Conservation (phyloP, 2,329 filamentous ascomycete species). For the Calonectria montana region DNA sequence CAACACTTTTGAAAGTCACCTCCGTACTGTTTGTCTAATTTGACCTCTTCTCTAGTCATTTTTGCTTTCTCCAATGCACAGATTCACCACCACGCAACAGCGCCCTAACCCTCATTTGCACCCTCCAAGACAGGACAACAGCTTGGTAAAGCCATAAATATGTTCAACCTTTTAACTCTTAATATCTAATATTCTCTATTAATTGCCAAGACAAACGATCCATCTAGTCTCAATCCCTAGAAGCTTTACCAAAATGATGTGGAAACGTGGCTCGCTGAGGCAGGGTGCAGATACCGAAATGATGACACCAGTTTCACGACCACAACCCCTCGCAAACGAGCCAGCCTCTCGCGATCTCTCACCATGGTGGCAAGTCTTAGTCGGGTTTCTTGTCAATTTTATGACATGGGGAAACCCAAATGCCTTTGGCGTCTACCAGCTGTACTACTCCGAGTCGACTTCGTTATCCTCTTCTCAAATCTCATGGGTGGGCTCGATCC, state of each 20-base stretch:
- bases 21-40: neutral
- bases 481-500: conserved; percentile 9
- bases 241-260: neutral
- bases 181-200: too few species aligned
- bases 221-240: too few species aligned
- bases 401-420: conserved; percentile 10
- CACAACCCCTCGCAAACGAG: neutral
- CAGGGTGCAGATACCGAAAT: neutral
- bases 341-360: neutral
- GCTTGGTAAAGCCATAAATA: too few species aligned
- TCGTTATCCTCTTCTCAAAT: conserved; percentile 1
- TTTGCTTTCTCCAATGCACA: neutral
- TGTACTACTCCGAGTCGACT: neutral
- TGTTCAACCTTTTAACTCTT: too few species aligned
- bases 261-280: neutral
- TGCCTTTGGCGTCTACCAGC: neutral
- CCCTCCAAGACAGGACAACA: too few species aligned
- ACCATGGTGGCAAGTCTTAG: neutral
- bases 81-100: neutral
- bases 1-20: too few species aligned
- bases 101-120: too few species aligned
- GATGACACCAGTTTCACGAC: neutral
- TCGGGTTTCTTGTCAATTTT: neutral
- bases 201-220: too few species aligned
- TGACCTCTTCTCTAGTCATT: neutral